Percentiles rank a stretch among this genome's conserved stretches.
Evolutionary conservation across 1,139 yeast genomes (phyloP).

Genomic region (Insectozyma bohioensis): DNA sequence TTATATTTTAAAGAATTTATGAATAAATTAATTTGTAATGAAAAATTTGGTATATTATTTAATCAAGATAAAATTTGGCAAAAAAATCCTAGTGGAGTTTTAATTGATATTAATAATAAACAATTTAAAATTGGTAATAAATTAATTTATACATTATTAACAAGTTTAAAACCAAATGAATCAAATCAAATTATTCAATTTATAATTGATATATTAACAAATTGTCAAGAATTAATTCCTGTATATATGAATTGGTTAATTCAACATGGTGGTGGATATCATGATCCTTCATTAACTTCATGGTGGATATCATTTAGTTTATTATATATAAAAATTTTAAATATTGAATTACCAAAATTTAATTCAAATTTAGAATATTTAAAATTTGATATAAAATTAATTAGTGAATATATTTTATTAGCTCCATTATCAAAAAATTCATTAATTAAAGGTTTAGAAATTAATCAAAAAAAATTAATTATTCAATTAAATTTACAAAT

Average conservation of each 20-base stretch:
- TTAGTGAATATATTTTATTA: slow-evolving; percentile 64
- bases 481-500: slow-evolving; percentile 67
- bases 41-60: slow-evolving; percentile 61
- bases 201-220: slow-evolving; percentile 48
- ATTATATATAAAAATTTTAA: slow-evolving; percentile 57
- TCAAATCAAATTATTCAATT: slow-evolving; percentile 61
- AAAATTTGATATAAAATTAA: slow-evolving; percentile 18
- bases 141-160: slow-evolving; percentile 60
- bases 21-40: slow-evolving; percentile 48
- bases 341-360: slow-evolving; percentile 48
- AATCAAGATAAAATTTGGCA: slow-evolving; percentile 61
- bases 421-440: slow-evolving; percentile 60
- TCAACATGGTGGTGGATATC: slow-evolving; percentile 55
- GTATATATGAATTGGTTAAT: slow-evolving; percentile 65
- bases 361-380: slow-evolving; percentile 9
- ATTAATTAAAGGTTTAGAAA: slow-evolving; percentile 57
- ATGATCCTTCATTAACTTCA: slow-evolving; percentile 70
- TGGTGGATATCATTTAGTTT: slow-evolving; percentile 81
- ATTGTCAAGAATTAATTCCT: slow-evolving; percentile 69
- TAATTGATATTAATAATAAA: slow-evolving; percentile 42
- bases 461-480: slow-evolving; percentile 52
- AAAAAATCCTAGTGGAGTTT: slow-evolving; percentile 22
- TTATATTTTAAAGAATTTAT: slow-evolving; percentile 53
- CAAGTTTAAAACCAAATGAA: slow-evolving; percentile 79
- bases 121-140: slow-evolving; percentile 65